Conservation (phyloP, 441 rosid species). For the Syzygium malaccense region DNA sequence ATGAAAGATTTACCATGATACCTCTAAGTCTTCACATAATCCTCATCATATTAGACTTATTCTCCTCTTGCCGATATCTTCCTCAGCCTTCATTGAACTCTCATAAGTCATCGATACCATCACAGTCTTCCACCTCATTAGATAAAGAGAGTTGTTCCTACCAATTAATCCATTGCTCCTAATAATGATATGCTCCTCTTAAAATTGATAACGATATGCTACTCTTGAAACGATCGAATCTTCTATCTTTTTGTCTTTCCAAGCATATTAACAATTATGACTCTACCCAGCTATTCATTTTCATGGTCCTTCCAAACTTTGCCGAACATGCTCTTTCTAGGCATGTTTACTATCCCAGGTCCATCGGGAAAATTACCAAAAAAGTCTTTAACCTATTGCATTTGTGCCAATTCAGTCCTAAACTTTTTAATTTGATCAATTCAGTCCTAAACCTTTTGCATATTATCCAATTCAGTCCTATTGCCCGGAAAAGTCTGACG, state of each 20-base stretch:
- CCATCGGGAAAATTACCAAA: no score
- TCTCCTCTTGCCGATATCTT: neutral
- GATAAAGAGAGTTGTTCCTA: neutral
- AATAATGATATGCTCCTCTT: neutral
- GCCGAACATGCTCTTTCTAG: neutral
- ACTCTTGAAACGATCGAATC: neutral
- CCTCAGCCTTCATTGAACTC: neutral
- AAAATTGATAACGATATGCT: neutral
- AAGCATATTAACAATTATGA: neutral
- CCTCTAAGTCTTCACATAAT: neutral
- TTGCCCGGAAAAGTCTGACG: no score
- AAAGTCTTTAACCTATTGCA: no score
- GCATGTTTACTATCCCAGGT: neutral
- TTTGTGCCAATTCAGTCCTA: no score
- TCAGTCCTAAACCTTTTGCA: no score
- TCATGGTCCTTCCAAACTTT: neutral
- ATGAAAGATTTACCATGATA: neutral
- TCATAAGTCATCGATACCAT: neutral
- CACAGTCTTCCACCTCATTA: neutral
- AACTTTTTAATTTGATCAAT: no score
- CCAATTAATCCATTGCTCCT: neutral
- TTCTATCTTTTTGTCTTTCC: neutral
- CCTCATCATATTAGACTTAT: neutral
- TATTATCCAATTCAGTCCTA: no score
- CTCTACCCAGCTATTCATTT: neutral